Base-by-base conservation (phyloP, 23 red algal genomes). In the Agarophyton chilense region DNA sequence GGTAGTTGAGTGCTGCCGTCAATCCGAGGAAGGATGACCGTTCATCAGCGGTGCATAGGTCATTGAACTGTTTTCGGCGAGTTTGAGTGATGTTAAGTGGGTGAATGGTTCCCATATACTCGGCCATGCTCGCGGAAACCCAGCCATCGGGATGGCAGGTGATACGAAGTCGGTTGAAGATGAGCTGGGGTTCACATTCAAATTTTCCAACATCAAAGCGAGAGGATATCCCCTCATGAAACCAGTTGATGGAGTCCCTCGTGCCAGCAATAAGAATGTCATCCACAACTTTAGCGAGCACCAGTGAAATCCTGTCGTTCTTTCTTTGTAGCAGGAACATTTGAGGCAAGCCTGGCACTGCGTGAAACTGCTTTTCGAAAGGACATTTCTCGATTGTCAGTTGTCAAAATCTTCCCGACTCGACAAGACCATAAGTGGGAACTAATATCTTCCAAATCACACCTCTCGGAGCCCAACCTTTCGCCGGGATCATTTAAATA, bases 381-480 rank as follows among this genome's bases (percentile, higher is more conserved):
- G 77, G 17, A 66, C 83, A 88, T 4, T 54, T 74, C 49, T 88
- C 68, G 16, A 88, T 53, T 2, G 67, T n/a, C 2, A 88, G 51
- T 40, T 88, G 83, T 49, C 83, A 88, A 29, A 88, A 29, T 11
- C 83, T 29, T 40, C 68, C 83, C 40, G 66, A 88, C 51, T 88
- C 67, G 8, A 88, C 83, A 41, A 88, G 42, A 28, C 83, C 83
- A 62, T 77, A 88, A 47, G 83, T 66, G 0, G 71, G 83, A 1
- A 28, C 52, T 40, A 88, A 21, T 21, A 88, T 10, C 52, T 88
- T 88, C 83, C 83, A 88, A 18, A 88, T 41, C 7, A 52, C 31
- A 2, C 61, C 52, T 21, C 28, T 33, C 34, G 5, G 7, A 61
- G 83, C 14, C 83, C 65, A 88, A 10, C 45, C 54, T 77, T 10